Conservation (phyloP, 129 eudicot genomes). For the sunflower (Helianthus annuus) region DNA sequence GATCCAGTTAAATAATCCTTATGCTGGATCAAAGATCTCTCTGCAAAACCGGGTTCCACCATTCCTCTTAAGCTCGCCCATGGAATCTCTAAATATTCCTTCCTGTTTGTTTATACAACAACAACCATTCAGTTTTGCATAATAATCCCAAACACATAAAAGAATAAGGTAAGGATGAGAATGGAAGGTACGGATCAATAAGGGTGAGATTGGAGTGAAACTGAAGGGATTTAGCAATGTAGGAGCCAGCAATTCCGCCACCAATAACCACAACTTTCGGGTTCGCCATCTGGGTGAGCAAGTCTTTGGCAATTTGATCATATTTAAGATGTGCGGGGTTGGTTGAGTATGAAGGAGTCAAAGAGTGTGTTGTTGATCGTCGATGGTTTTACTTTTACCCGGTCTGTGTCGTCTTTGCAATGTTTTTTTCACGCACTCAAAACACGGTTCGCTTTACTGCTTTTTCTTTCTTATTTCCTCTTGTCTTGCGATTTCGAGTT, state of each 20-base stretch:
- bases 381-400: constrained; percentile 11
- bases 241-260: constrained; percentile 92
- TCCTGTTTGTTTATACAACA: constrained; percentile 38
- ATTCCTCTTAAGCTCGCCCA: constrained; percentile 86
- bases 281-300: constrained; percentile 15
- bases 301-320: constrained; percentile 7
- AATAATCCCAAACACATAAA: neutral
- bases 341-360: constrained; percentile 22
- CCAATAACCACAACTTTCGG: constrained; percentile 80
- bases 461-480: no score
- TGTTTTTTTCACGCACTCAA: neutral
- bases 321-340: neutral
- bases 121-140: no score
- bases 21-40: constrained; percentile 66
- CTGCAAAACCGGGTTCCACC: constrained; percentile 89
- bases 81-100: constrained; percentile 87
- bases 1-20: constrained; percentile 66
- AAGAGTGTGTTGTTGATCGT: constrained; percentile 1
- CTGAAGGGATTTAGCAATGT: constrained; percentile 72
- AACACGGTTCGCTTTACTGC: neutral
- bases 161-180: neutral
- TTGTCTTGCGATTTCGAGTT: no score
- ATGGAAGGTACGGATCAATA: constrained; percentile 67
- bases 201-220: constrained; percentile 66
- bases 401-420: neutral